Evolutionary conservation across 202 grass and related monocot species (phyloP).

Genomic region (Eragrostis tef): DNA sequence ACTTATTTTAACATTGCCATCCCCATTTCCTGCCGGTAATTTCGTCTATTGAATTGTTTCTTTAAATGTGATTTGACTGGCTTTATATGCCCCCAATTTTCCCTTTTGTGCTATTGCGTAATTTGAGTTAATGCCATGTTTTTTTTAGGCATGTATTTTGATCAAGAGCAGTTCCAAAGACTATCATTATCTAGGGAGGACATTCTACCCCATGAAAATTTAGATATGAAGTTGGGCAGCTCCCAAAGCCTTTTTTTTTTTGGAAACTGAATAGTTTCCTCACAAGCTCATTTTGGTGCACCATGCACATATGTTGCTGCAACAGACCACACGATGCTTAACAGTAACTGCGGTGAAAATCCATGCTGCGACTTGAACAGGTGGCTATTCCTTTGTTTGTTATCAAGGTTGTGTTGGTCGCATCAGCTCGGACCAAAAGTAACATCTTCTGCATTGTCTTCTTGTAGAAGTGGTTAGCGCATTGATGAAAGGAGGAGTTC

Average conservation of each 20-base stretch:
- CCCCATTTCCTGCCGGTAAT: constrained; percentile 14
- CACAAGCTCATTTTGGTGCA: neutral
- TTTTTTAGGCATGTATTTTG: neutral
- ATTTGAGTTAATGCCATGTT: neutral
- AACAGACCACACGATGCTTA: neutral
- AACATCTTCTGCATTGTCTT: neutral
- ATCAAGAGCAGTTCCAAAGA: neutral
- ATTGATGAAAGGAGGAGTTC: constrained; percentile 20
- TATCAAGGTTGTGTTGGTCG: neutral
- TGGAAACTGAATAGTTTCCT: constrained; percentile 24
- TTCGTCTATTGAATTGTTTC: constrained; percentile 20
- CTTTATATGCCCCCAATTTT: constrained; percentile 26
- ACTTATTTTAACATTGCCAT: constrained; percentile 10
- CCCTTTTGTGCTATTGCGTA: constrained; percentile 12
- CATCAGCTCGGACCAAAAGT: neutral
- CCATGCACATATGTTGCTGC: neutral
- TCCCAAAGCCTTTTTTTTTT: neutral
- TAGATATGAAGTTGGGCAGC: neutral
- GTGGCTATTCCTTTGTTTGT: constrained; percentile 10
- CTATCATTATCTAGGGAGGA: constrained; percentile 6
- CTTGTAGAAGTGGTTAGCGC: neutral
- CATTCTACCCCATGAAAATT: constrained; percentile 5
- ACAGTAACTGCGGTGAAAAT: constrained; percentile 19
- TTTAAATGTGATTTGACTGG: constrained; percentile 8
- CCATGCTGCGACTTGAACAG: constrained; percentile 30